Conservation (phyloP, 2,329 filamentous ascomycete genomes). For the Periconia sp. region DNA sequence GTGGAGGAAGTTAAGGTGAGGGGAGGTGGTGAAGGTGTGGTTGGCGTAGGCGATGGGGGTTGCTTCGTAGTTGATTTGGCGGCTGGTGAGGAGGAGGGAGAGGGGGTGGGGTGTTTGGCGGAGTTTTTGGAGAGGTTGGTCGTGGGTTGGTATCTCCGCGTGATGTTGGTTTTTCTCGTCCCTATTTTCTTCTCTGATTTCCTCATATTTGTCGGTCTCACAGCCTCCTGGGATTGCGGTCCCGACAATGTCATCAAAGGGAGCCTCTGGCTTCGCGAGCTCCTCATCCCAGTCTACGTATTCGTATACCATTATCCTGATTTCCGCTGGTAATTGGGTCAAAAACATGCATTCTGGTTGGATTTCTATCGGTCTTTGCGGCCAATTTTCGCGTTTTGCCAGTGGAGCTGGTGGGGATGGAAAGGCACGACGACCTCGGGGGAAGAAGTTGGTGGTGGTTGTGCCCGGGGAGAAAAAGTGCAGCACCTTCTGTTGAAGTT, state of each 20-base stretch:
- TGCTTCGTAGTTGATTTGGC: constrained; percentile 11
- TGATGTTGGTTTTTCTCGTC: too few relatives aligned
- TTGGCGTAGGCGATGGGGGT: constrained; percentile 15
- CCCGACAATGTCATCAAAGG: background rate
- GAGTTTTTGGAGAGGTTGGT: background rate
- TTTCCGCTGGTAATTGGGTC: constrained; percentile 8
- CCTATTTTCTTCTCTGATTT: too few relatives aligned
- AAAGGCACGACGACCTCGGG: too few relatives aligned
- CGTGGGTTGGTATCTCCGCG: too few relatives aligned
- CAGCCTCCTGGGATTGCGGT: background rate
- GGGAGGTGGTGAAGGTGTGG: constrained; percentile 7
- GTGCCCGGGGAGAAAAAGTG: too few relatives aligned
- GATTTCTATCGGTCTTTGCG: background rate
- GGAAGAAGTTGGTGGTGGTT: too few relatives aligned
- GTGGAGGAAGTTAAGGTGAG: constrained; percentile 7
- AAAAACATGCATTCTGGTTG: constrained; percentile 7
- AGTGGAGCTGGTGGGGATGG: too few relatives aligned
- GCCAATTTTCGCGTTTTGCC: too few relatives aligned
- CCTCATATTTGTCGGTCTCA: too few relatives aligned
- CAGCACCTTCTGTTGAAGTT: too few relatives aligned
- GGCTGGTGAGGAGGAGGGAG: constrained; percentile 13
- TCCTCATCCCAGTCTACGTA: constrained; percentile 1
- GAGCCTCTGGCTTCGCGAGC: background rate
- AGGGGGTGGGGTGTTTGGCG: constrained; percentile 2
- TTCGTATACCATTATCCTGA: constrained; percentile 15